A percentile compares a stretch with the other conserved stretches of the same genome.
Evolutionary conservation across 1,284 basidiomycete species (phyloP).

Genomic region (Heterobasidion irregulare): DNA sequence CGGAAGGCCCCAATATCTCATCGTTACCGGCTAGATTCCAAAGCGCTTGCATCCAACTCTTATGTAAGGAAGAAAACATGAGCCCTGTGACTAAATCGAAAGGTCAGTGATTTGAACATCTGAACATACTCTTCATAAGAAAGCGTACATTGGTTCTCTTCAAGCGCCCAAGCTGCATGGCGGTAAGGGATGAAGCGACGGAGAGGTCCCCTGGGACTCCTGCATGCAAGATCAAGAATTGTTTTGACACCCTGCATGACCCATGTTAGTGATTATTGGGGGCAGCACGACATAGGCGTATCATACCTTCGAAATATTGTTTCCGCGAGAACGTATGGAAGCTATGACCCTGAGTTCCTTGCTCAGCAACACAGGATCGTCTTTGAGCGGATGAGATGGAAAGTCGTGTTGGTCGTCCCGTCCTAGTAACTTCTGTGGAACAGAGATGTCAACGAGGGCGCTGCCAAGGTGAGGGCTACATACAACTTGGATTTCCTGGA

Average conservation of each 20-base stretch:
- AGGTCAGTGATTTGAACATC: background rate
- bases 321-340: background rate
- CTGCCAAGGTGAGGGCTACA: background rate
- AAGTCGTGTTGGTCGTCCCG: background rate
- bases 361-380: conserved; percentile 4
- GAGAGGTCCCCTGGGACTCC: conserved; percentile 25
- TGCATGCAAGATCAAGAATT: conserved; percentile 28
- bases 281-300: too few relatives aligned
- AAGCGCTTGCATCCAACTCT: conserved; percentile 43
- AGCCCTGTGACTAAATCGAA: conserved; percentile 1
- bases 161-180: conserved; percentile 42
- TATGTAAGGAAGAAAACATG: background rate
- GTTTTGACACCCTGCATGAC: conserved; percentile 6
- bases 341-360: conserved; percentile 9
- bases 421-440: background rate
- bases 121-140: background rate
- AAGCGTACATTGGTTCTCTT: conserved; percentile 28
- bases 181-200: conserved; percentile 41
- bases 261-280: background rate
- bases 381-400: background rate
- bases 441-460: background rate
- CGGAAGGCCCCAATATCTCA: conserved; percentile 17
- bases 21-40: conserved; percentile 25
- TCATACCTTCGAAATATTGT: background rate
- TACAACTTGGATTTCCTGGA: background rate